Percentiles rank a stretch among this genome's conserved stretches.
phyloP scores from a whole-genome alignment of 2,329 filamentous ascomycete genomes.

The Penicillium sp. region DNA sequence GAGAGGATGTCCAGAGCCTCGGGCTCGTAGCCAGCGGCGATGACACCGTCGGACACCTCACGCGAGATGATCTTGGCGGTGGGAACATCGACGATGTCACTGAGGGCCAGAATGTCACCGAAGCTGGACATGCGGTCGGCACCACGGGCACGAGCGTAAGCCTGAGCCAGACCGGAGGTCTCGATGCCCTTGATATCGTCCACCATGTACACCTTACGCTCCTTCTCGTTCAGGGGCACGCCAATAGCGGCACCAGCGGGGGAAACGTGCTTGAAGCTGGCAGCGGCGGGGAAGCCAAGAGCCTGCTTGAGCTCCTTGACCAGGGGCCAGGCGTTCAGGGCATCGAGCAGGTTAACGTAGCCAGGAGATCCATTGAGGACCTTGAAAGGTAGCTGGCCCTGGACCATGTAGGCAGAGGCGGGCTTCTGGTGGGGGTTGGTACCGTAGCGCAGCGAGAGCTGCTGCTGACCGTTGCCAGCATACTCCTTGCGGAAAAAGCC shows the following conservation, averaged over 20 bases:
- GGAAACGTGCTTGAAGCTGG: slow-evolving; percentile 99
- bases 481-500: slow-evolving; percentile 98
- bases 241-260: slow-evolving; percentile 94
- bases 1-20: slow-evolving; percentile 86
- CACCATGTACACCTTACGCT: slow-evolving; percentile 98
- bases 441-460: slow-evolving; percentile 85
- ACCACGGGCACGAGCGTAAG: slow-evolving; percentile 91
- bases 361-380: slow-evolving; percentile 85
- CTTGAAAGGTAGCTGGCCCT: slow-evolving; percentile 84
- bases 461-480: slow-evolving; percentile 77
- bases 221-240: slow-evolving; percentile 76
- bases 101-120: slow-evolving; percentile 91
- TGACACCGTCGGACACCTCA: slow-evolving; percentile 95
- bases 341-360: slow-evolving; percentile 96
- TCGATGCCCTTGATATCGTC: slow-evolving; percentile 90
- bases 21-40: slow-evolving; percentile 80
- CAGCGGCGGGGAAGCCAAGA: slow-evolving; percentile 82
- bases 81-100: slow-evolving; percentile 82
- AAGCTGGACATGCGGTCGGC: slow-evolving; percentile 99
- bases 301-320: slow-evolving; percentile 94
- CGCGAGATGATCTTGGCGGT: slow-evolving; percentile 97
- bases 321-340: slow-evolving; percentile 92
- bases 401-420: slow-evolving; percentile 74
- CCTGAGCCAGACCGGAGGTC: slow-evolving; percentile 80
- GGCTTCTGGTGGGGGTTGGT: slow-evolving; percentile 99